Percentiles rank a stretch among this genome's conserved stretches.
phyloP scores from a whole-genome alignment of 257 asterid species.

The Nicotiana tabacum region DNA sequence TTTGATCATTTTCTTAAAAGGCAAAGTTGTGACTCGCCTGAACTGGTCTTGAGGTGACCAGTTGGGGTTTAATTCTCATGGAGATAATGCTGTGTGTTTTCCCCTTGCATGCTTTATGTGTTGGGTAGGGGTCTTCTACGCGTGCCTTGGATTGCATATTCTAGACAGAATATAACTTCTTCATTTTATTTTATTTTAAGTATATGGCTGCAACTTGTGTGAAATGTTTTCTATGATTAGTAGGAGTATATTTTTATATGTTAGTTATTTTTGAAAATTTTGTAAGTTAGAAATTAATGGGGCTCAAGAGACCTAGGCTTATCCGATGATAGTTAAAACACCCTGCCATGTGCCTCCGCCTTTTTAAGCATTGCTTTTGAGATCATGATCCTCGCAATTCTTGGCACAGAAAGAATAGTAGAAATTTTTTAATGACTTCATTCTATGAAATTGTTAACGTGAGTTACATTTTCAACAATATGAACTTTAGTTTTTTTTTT shows the following conservation, averaged over 20 bases:
- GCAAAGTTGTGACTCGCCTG: neutral
- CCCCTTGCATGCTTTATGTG: neutral
- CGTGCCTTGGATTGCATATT: neutral
- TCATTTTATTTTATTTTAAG: neutral
- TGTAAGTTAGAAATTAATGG: no score
- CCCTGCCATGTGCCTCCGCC: no score
- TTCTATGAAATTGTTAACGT: neutral
- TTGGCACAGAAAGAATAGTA: neutral
- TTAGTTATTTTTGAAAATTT: no score
- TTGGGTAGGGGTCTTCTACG: neutral
- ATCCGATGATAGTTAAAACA: no score
- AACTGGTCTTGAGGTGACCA: no score
- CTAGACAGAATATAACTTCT: neutral
- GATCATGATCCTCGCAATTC: neutral
- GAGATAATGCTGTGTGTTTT: neutral
- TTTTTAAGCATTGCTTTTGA: no score
- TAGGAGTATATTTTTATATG: neutral
- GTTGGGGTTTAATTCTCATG: neutral
- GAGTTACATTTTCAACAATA: neutral
- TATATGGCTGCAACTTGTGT: neutral
- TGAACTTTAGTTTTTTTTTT: no score
- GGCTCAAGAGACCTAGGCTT: no score
- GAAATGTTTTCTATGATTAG: neutral
- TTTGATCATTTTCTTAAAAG: neutral
- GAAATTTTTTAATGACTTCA: neutral